Evolutionary conservation across 2,329 filamentous ascomycete genomes (phyloP).

Genomic region (Diaporthe citrichinensis): DNA sequence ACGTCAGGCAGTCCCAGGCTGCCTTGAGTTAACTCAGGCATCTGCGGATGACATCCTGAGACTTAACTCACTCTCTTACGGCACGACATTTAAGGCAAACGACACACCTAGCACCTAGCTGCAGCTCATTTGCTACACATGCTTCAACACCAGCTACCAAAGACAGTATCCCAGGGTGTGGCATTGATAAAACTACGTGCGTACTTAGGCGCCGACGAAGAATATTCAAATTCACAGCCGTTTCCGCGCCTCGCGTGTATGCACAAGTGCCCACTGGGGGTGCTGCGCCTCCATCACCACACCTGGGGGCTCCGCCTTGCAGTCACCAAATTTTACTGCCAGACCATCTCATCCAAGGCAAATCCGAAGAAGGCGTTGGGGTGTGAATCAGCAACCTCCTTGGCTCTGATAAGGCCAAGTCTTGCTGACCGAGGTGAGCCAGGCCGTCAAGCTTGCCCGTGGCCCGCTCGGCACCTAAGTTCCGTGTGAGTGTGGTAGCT

Average conservation of each 20-base stretch:
- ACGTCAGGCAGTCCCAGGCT: not conserved
- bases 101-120: no score
- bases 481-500: conserved; percentile 6
- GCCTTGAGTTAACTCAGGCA: not conserved
- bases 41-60: not conserved
- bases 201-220: not conserved
- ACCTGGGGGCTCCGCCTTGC: not conserved
- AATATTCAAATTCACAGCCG: not conserved
- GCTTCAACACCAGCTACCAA: not conserved
- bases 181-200: not conserved
- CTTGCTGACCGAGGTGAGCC: not conserved
- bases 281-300: not conserved
- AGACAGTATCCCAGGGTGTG: not conserved
- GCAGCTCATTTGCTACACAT: not conserved
- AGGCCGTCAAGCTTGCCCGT: not conserved
- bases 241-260: not conserved
- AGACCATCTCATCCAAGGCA: not conserved
- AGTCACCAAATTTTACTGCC: not conserved
- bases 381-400: not conserved
- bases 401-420: not conserved
- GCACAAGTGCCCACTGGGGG: no score
- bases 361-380: not conserved
- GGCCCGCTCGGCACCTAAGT: conserved; percentile 18
- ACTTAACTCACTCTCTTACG: not conserved
- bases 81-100: not conserved